phyloP scores from a whole-genome alignment of 768 basidiomycete species.

The Tremella yokohamensis region DNA sequence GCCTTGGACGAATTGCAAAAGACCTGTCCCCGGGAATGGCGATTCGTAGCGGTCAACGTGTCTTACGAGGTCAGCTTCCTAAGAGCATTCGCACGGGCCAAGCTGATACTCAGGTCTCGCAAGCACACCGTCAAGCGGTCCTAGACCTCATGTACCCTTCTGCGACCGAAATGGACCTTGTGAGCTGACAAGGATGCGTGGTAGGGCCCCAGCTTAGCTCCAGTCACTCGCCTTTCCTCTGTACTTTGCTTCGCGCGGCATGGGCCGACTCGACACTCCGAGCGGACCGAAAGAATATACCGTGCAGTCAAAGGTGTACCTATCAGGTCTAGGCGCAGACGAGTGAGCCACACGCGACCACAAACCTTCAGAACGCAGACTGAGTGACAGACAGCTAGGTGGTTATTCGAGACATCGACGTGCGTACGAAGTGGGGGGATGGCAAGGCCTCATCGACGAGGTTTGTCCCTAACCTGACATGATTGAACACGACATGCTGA shows the following conservation, averaged over 20 bases:
- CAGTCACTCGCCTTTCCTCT: conserved; percentile 89
- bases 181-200: conserved; percentile 50
- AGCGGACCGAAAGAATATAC: conserved; percentile 56
- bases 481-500: too few species aligned
- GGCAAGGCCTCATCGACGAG: conserved; percentile 75
- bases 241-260: conserved; percentile 84
- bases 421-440: conserved; percentile 65
- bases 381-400: conserved; percentile 61
- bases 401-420: conserved; percentile 87
- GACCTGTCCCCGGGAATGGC: conserved; percentile 80
- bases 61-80: conserved; percentile 64
- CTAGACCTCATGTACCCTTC: conserved; percentile 58
- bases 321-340: conserved; percentile 91
- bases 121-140: conserved; percentile 59
- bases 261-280: conserved; percentile 59
- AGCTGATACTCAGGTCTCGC: conserved; percentile 60
- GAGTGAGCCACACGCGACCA: conserved; percentile 59
- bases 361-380: not conserved
- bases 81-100: not conserved
- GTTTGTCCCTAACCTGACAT: conserved; percentile 52
- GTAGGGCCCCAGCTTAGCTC: not conserved
- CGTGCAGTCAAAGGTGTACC: conserved; percentile 72
- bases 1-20: conserved; percentile 72
- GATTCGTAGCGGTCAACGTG: conserved; percentile 87
- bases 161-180: conserved; percentile 62